phyloP scores from a whole-genome alignment of 441 rosid genomes.

The Syzygium malaccense region DNA sequence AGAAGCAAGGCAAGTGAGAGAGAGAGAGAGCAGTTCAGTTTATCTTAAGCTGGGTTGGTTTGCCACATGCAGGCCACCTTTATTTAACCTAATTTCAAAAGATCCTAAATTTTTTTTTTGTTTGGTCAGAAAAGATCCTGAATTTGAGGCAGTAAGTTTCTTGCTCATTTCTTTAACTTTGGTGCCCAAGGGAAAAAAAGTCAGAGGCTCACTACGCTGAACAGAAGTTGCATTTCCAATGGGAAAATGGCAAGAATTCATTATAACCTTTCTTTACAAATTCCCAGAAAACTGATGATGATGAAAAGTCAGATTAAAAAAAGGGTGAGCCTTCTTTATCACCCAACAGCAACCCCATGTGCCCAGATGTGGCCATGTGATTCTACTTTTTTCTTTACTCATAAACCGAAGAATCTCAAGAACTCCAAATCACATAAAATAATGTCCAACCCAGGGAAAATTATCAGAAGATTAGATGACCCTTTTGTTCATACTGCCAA shows the following conservation, averaged over 20 bases:
- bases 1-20: background rate
- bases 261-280: background rate
- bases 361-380: background rate
- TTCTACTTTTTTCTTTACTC: background rate
- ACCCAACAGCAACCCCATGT: background rate
- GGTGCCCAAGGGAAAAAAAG: background rate
- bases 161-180: background rate
- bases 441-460: background rate
- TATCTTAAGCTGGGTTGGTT: background rate
- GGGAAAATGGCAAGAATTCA: background rate
- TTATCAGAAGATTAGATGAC: background rate
- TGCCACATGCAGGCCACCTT: conserved; percentile 1
- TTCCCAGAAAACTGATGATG: background rate
- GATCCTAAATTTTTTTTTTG: background rate
- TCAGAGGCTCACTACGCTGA: background rate
- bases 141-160: background rate
- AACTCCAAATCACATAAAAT: background rate
- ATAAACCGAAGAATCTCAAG: background rate
- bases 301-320: background rate
- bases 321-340: background rate
- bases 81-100: background rate
- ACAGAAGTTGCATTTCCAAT: background rate
- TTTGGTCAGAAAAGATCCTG: background rate
- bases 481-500: background rate
- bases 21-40: background rate